Evolutionary conservation across 768 basidiomycete species (phyloP).

Genomic region (Pulveroboletus sp.): DNA sequence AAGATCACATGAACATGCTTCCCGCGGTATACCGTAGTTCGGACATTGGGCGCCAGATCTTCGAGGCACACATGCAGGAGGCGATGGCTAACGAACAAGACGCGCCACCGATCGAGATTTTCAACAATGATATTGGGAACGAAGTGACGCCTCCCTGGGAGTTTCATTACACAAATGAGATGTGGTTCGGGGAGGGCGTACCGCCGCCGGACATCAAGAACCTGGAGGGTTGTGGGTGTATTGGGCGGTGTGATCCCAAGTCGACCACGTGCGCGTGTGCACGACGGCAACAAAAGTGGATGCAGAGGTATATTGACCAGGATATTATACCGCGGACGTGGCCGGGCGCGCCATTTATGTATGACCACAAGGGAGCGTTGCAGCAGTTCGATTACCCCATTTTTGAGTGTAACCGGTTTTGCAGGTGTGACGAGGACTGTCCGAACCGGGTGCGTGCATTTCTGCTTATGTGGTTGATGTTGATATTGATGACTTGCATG

Average conservation of each 20-base stretch:
- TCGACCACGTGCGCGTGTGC: slow-evolving; percentile 73
- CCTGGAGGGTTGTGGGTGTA: slow-evolving; percentile 70
- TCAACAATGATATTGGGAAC: slow-evolving; percentile 60
- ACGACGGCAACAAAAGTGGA: slow-evolving; percentile 46
- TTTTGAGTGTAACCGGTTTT: slow-evolving; percentile 84
- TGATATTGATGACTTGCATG: not conserved
- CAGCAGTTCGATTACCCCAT: slow-evolving; percentile 56
- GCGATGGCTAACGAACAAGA: slow-evolving; percentile 65
- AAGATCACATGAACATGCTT: slow-evolving; percentile 64
- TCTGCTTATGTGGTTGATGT: not conserved
- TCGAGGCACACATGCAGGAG: slow-evolving; percentile 63
- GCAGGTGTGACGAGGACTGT: slow-evolving; percentile 79
- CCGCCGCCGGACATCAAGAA: slow-evolving; percentile 58
- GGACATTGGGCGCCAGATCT: slow-evolving; percentile 48
- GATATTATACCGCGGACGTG: slow-evolving; percentile 29
- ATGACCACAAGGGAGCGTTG: slow-evolving; percentile 59
- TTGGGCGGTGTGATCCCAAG: slow-evolving; percentile 72
- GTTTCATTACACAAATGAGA: slow-evolving; percentile 81
- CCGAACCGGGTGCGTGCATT: slow-evolving; percentile 59
- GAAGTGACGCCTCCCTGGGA: slow-evolving; percentile 80
- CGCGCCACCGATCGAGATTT: slow-evolving; percentile 65
- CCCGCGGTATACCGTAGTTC: slow-evolving; percentile 39
- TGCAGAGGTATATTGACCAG: slow-evolving; percentile 19
- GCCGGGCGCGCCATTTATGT: slow-evolving; percentile 58
- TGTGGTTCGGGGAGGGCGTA: slow-evolving; percentile 72